Base-by-base conservation (phyloP, 768 basidiomycete genomes). In the Trametes cinnabarina region DNA sequence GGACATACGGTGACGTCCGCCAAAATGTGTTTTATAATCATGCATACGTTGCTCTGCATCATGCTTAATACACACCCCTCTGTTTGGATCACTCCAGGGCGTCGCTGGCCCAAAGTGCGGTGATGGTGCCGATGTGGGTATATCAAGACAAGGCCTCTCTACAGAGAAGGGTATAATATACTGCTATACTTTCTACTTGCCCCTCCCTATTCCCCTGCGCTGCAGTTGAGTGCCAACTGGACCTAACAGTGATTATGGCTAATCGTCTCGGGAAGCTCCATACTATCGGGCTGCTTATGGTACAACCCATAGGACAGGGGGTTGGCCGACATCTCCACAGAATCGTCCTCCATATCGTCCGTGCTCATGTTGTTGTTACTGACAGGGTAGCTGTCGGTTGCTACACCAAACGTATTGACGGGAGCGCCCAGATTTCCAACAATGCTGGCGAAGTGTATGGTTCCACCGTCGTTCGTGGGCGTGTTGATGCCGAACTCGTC, bases 361-460 rank as follows among this genome's bases (percentile, higher is more conserved):
- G 11, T 20, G 3, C 10, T 20, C 3, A 35, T 22, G 32, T 15
- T 26, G 6, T 14, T 43, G 43, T 9, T 43, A 9, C 28, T 22
- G 34, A 19, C 3, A 19, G 17, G 5, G 34, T 43, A 14, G 15
- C 7, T 7, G 3, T 47, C 28, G 5, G 22, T 32, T 10, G 28
- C 14, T 39, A 39, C n/a, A 12, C 17, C 30, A 19, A 48, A 49
- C 40, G 58, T 44, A 30, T 51, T 19, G 12, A 65, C 58, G 9
- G 61, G 61, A 9, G 61, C 58, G 51, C 64, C 64, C 43, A 62
- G 14, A 46, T 65, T 62, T 20, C 64, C 64, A 44, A 65, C 44
- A 42, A 61, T n/a, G 37, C 44, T 52, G 12, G 55, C 26, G 49
- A 55, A 52, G 34, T 43, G 51, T 12, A 60, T 30, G 10, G 37